Base-by-base conservation (phyloP, 106 monocot genomes). In the Posidonia australis region DNA sequence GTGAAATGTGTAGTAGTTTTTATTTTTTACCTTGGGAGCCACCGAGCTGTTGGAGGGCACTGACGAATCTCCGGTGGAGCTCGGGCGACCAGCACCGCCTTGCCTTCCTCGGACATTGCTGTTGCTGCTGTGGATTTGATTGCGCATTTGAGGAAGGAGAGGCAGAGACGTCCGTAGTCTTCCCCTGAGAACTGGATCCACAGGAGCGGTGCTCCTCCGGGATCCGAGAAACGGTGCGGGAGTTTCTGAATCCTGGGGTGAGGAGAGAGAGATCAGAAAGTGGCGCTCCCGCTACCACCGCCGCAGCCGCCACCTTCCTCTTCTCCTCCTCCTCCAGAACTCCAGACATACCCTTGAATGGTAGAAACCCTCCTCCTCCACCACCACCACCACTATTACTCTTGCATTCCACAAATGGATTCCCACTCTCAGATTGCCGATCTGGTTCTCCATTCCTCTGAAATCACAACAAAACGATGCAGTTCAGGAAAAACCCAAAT, bases 11-110 rank as follows among this genome's bases (percentile, higher is more conserved):
- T n/a, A n/a, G 6, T 29, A 14, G 26, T 16, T 56, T 12, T 43
- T 25, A 5, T 24, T 69, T 73, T 52, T 52, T 25, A 90, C 96
- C 87, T 82, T 90, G 90, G 1, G 87, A 67, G 18, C 96, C 96
- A 6, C 96, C 96, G 19, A 98, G 90, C 56, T 87, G 80, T 46
- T 90, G 78, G 0, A 98, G 82, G 10, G 87, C 82, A 18, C 63
- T 55, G 48, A 90, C 70, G 63, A 98, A 98, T 23, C 79, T 81
- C 5, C 87, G 84, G 66, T 98, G 96, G n/a, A 98, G 84, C 76
- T 90, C 96, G 61, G 80, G 82, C 13, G 96, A 98, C 96, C 96
- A 98, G 79, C 90, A 85, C n/a, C 96, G 75, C 67, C 96, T 65
- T 9, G 80, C 82, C 78, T 98, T 98, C 67, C 87, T 78, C 17